These are phyloP conservation scores for Vitellaria paradoxa DNA, from an alignment of 179 eudicot species.

Conservation along the genomic window DNA sequence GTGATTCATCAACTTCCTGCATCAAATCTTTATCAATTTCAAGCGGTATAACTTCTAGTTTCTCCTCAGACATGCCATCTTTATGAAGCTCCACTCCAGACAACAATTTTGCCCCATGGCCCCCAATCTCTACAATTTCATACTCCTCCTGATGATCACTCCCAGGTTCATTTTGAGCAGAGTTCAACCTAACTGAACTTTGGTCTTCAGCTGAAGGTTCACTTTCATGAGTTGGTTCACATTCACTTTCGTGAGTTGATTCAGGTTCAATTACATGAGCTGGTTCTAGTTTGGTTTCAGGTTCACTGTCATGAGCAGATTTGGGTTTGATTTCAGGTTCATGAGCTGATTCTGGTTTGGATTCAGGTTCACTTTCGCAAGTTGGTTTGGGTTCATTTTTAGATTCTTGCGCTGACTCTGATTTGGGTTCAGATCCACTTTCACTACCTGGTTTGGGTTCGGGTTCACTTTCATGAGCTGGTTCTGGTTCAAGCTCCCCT, in stretches of 20 bases:
- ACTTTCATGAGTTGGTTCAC: constrained; percentile 18
- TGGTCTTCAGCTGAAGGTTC: constrained; percentile 27
- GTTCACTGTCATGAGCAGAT: no score
- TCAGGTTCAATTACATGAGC: no score
- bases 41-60: constrained; percentile 23
- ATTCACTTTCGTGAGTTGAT: constrained; percentile 19
- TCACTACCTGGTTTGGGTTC: constrained; percentile 19
- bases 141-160: constrained; percentile 23
- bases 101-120: not conserved
- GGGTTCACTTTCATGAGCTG: no score
- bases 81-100: constrained; percentile 16
- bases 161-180: constrained; percentile 23
- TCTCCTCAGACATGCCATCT: constrained; percentile 24
- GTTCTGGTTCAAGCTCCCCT: constrained; percentile 81
- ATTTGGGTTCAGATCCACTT: constrained; percentile 22
- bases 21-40: constrained; percentile 24
- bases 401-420: no score
- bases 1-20: constrained; percentile 25
- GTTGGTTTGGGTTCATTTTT: no score
- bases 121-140: constrained; percentile 17
- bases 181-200: constrained; percentile 17
- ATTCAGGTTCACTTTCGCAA: not conserved
- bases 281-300: no score
- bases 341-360: constrained; percentile 13
- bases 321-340: no score